Conservation (phyloP, 2,329 filamentous ascomycete genomes). For the Talaromyces sp. region DNA sequence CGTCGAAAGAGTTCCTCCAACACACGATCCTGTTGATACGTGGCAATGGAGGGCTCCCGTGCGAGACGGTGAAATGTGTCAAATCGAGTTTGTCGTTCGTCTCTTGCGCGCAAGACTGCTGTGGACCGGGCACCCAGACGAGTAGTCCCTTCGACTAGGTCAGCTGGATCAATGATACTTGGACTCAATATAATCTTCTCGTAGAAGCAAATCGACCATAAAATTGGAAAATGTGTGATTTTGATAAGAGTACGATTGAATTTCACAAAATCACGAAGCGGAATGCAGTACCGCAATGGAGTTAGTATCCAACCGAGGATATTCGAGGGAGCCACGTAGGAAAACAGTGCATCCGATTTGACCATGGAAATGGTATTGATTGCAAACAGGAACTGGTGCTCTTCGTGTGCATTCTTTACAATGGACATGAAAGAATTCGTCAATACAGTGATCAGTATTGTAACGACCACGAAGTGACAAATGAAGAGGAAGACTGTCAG, state of each 20-base stretch:
- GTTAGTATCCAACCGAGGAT: slow-evolving; percentile 87
- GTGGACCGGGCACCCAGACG: slow-evolving; percentile 50
- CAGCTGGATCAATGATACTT: slow-evolving; percentile 75
- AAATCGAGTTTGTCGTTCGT: slow-evolving; percentile 54
- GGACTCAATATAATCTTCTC: slow-evolving; percentile 75
- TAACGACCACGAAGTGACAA: slow-evolving; percentile 91
- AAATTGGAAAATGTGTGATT: slow-evolving; percentile 78
- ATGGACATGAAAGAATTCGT: slow-evolving; percentile 96
- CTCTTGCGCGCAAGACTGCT: slow-evolving; percentile 54
- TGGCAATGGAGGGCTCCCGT: slow-evolving; percentile 76
- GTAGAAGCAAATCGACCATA: slow-evolving; percentile 84
- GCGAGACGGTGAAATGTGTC: slow-evolving; percentile 71
- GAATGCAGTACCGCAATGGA: slow-evolving; percentile 75
- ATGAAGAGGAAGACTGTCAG: slow-evolving; percentile 85
- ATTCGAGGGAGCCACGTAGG: slow-evolving; percentile 87
- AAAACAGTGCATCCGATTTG: slow-evolving; percentile 95
- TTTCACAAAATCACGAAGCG: slow-evolving; percentile 75
- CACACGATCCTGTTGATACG: slow-evolving; percentile 83
- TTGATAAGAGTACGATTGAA: slow-evolving; percentile 92
- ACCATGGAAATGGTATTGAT: slow-evolving; percentile 98
- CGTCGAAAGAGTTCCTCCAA: slow-evolving; percentile 86
- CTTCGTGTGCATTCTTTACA: slow-evolving; percentile 87
- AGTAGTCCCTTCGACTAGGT: slow-evolving; percentile 72
- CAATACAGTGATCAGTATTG: slow-evolving; percentile 90
- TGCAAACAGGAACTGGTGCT: slow-evolving; percentile 88